phyloP scores from a whole-genome alignment of 2,329 filamentous ascomycete genomes.

The Sarocladium brachiariae region DNA sequence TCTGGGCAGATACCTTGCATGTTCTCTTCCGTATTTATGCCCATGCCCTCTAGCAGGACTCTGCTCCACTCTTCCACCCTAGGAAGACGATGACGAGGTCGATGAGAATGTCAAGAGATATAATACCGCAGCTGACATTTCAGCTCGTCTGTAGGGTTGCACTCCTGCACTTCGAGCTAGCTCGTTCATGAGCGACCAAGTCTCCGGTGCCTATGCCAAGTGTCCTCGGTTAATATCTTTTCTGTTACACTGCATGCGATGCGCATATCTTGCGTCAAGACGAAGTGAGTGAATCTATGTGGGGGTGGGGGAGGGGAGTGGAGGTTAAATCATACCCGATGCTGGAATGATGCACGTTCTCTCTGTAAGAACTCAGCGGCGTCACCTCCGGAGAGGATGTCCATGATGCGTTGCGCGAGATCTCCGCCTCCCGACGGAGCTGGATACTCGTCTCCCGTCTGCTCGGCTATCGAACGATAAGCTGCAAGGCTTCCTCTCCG shows the following conservation, averaged over 20 bases:
- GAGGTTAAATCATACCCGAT: background rate
- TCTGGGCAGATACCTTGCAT: no score
- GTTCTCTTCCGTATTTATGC: no score
- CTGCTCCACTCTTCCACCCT: no score
- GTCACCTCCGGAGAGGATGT: background rate
- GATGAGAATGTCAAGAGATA: background rate
- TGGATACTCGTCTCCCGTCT: background rate
- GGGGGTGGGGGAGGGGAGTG: background rate
- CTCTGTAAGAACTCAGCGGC: conserved; percentile 5
- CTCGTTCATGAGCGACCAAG: background rate
- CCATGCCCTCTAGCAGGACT: no score
- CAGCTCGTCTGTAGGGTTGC: background rate
- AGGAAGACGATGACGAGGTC: background rate
- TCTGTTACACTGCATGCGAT: background rate
- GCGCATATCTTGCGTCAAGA: no score
- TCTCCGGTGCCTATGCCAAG: background rate
- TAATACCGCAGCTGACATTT: background rate
- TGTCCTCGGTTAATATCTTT: background rate
- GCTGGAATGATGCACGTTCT: background rate
- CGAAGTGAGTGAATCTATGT: background rate
- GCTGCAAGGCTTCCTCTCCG: background rate
- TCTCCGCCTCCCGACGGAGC: background rate
- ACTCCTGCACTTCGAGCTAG: background rate
- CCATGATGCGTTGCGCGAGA: background rate
- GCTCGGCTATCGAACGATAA: conserved; percentile 2